Conservation (phyloP, 2,329 filamentous ascomycete species). For the Pseudogymnoascus sp. region DNA sequence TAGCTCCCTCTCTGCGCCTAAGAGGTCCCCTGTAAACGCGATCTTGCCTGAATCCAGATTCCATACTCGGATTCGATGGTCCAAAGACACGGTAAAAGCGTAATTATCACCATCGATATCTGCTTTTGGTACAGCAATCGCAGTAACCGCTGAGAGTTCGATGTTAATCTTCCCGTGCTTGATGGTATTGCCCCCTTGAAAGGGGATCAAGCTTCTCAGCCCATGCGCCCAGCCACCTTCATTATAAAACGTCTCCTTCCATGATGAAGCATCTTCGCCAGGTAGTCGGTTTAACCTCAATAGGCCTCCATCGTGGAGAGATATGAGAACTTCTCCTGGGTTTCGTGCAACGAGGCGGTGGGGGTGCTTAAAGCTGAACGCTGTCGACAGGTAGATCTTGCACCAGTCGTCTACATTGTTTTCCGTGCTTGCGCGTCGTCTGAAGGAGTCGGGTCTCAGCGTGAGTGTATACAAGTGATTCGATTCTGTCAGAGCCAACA, state of each 20-base stretch:
- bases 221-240: constrained; percentile 66
- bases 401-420: constrained; percentile 68
- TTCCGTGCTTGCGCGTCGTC: constrained; percentile 61
- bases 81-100: constrained; percentile 75
- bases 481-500: constrained; percentile 73
- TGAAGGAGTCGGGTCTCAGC: constrained; percentile 77
- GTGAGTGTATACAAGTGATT: constrained; percentile 77
- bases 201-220: constrained; percentile 58
- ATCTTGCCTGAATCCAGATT: constrained; percentile 76
- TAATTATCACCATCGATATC: constrained; percentile 43
- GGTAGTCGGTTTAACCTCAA: constrained; percentile 59
- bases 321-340: constrained; percentile 67
- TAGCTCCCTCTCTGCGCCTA: constrained; percentile 58
- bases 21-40: constrained; percentile 67
- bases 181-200: constrained; percentile 57
- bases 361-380: constrained; percentile 68
- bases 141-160: constrained; percentile 61
- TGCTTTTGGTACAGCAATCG: constrained; percentile 46
- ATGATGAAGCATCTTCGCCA: constrained; percentile 43
- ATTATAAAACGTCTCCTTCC: constrained; percentile 68
- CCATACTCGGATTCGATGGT: constrained; percentile 86
- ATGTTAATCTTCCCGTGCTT: constrained; percentile 57
- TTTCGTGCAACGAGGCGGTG: constrained; percentile 73
- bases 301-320: constrained; percentile 72
- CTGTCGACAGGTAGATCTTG: constrained; percentile 65